These are phyloP conservation scores for Thozetella sp. DNA, from an alignment of 495 filamentous ascomycete species.

Conservation along the genomic window DNA sequence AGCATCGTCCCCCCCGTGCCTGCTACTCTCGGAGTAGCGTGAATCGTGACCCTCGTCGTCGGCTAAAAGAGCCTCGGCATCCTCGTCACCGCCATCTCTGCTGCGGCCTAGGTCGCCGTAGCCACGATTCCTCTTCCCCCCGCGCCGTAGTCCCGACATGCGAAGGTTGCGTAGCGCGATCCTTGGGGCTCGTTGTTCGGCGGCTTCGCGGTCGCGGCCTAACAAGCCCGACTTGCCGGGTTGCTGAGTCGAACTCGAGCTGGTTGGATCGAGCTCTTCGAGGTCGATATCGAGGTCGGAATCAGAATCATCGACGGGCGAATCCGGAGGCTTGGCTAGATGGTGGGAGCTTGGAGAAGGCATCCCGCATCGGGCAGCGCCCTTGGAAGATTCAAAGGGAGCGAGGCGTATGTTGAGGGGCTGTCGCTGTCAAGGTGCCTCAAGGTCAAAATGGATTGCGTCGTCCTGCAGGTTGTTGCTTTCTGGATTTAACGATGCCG, in stretches of 20 bases:
- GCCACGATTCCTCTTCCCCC: slow-evolving; percentile 48
- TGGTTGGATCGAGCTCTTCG: slow-evolving; percentile 69
- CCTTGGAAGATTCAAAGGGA: slow-evolving; percentile 3
- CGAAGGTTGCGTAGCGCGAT: slow-evolving; percentile 75
- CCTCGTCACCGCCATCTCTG: slow-evolving; percentile 54
- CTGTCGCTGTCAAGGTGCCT: neutral
- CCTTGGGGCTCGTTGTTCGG: slow-evolving; percentile 51
- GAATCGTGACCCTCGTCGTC: slow-evolving; percentile 46
- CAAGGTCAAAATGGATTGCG: slow-evolving; percentile 1
- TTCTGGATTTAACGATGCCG: neutral
- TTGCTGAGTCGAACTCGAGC: slow-evolving; percentile 18
- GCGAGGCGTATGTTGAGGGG: neutral
- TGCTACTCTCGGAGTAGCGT: slow-evolving; percentile 53
- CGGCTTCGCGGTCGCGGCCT: slow-evolving; percentile 33
- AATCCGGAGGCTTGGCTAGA: slow-evolving; percentile 51
- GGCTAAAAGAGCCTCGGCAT: slow-evolving; percentile 57
- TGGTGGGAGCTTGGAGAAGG: slow-evolving; percentile 51
- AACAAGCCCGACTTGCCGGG: slow-evolving; percentile 34
- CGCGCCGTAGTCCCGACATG: slow-evolving; percentile 54
- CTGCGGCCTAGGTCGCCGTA: slow-evolving; percentile 62
- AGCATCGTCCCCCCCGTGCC: slow-evolving; percentile 62
- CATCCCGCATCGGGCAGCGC: slow-evolving; percentile 48
- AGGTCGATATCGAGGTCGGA: slow-evolving; percentile 74
- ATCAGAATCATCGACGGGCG: slow-evolving; percentile 54
- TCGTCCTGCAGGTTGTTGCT: slow-evolving; percentile 1